These are phyloP conservation scores for Funneliformis geosporum DNA, from an alignment of 192 early-diverging fungal genomes.

Conservation along the genomic window DNA sequence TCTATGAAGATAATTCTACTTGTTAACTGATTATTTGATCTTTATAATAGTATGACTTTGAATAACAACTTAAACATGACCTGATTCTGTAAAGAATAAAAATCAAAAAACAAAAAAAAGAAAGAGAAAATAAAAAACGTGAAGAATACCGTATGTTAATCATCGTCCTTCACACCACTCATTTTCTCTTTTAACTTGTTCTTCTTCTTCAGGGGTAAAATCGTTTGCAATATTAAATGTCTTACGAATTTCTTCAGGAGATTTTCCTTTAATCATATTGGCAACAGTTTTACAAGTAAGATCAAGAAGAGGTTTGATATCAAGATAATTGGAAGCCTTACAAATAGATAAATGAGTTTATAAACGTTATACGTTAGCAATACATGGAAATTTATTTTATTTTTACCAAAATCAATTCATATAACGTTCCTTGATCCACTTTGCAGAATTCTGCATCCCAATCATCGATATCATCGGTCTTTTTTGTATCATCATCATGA, in stretches of 20 bases:
- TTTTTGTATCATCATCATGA: slow-evolving; percentile 63
- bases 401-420: slow-evolving; percentile 83
- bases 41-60: not conserved
- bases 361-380: not conserved
- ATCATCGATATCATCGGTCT: slow-evolving; percentile 78
- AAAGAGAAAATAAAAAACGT: no score
- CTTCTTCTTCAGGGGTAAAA: slow-evolving; percentile 95
- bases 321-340: slow-evolving; percentile 83
- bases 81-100: not conserved
- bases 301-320: slow-evolving; percentile 96
- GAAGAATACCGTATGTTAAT: not conserved
- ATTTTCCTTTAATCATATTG: slow-evolving; percentile 96
- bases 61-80: not conserved
- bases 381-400: not conserved
- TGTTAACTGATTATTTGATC: no score
- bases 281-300: slow-evolving; percentile 98
- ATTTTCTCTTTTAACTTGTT: slow-evolving; percentile 85
- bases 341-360: not conserved
- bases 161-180: slow-evolving; percentile 60
- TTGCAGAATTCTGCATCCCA: slow-evolving; percentile 90
- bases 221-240: slow-evolving; percentile 97
- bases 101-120: not conserved
- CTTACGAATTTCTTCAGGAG: slow-evolving; percentile 89
- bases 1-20: no score
- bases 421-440: slow-evolving; percentile 92